These are phyloP conservation scores for Colletotrichum filicis DNA, from an alignment of 2,329 filamentous ascomycete genomes.

Conservation along the genomic window DNA sequence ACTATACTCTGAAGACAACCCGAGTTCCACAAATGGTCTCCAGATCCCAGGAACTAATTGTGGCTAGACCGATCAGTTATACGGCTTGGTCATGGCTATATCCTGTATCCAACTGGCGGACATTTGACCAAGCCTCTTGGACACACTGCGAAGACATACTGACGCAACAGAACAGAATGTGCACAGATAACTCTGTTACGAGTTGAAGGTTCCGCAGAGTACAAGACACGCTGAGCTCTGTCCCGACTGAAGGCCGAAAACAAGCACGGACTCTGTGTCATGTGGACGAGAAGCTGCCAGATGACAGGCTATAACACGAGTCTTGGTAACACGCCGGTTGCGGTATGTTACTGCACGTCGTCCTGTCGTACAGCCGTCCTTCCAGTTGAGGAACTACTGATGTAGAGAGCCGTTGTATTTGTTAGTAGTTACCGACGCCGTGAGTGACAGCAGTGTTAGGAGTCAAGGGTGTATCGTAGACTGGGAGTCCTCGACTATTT, in stretches of 20 bases:
- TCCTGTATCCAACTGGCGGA: background rate
- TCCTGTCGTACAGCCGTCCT: background rate
- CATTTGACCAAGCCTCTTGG: constrained; percentile 5
- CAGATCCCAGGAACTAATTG: background rate
- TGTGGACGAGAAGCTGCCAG: background rate
- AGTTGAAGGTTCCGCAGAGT: background rate
- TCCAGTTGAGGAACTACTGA: constrained; percentile 6
- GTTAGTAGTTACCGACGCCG: constrained; percentile 9
- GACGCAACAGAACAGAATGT: background rate
- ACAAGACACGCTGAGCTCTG: background rate
- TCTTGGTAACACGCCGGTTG: constrained; percentile 10
- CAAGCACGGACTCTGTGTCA: constrained; percentile 2
- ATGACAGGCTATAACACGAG: constrained; percentile 23
- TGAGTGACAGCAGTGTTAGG: background rate
- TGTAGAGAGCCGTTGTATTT: constrained; percentile 20
- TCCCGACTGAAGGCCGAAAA: background rate
- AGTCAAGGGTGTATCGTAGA: background rate
- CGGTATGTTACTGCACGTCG: constrained; percentile 1
- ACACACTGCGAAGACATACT: background rate
- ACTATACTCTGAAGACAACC: background rate
- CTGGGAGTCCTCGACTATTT: background rate
- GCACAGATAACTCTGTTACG: background rate
- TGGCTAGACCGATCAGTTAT: background rate
- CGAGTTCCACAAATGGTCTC: background rate
- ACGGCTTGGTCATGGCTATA: background rate